A percentile compares a stretch with the other conserved stretches of the same genome.
phyloP scores from a whole-genome alignment of 805 yeast genomes.

The Wickerhamiella cacticola region DNA sequence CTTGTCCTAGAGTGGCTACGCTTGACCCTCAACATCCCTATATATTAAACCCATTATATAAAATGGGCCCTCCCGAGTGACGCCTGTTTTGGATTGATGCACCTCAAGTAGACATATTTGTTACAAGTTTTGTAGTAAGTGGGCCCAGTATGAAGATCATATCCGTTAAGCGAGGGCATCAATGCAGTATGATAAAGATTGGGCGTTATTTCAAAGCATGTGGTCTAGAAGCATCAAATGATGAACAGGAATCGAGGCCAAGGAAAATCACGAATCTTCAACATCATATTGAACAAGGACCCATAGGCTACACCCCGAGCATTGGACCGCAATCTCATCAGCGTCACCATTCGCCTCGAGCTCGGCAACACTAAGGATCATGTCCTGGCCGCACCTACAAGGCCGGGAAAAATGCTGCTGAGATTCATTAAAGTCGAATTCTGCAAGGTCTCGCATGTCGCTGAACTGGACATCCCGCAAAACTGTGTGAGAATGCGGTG shows the following conservation, averaged over 20 bases:
- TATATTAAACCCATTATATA: not conserved
- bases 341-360: constrained; percentile 44
- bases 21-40: too few relatives aligned
- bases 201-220: too few relatives aligned
- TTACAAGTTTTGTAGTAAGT: not conserved
- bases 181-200: too few relatives aligned
- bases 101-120: not conserved
- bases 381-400: constrained; percentile 36
- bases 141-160: not conserved
- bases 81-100: not conserved
- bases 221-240: too few relatives aligned
- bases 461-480: constrained; percentile 46
- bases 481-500: constrained; percentile 37
- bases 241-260: too few relatives aligned
- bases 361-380: constrained; percentile 48
- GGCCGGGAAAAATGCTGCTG: constrained; percentile 25
- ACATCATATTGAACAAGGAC: constrained; percentile 49
- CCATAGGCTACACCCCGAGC: constrained; percentile 79
- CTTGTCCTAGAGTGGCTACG: too few relatives aligned
- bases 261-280: constrained; percentile 18
- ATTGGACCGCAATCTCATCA: constrained; percentile 63
- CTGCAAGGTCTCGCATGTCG: constrained; percentile 51
- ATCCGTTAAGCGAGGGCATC: not conserved
- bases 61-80: not conserved
- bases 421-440: constrained; percentile 30